Conservation (phyloP, 2,329 filamentous ascomycete species). For the Aspergillus pseudoviridinutans region DNA sequence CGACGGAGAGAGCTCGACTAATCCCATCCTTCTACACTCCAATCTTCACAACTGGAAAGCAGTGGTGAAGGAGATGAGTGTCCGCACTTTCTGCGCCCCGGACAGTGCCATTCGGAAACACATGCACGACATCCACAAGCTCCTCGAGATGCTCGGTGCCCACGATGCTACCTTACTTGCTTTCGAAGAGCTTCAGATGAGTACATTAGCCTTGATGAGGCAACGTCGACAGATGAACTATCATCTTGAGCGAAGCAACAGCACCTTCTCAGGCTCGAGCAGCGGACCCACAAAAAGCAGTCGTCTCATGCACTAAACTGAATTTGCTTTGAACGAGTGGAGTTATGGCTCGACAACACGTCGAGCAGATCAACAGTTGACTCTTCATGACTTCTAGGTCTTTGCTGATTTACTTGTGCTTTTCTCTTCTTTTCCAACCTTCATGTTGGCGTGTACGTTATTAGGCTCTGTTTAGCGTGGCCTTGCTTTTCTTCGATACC, state of each 20-base stretch:
- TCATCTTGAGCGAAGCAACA: constrained; percentile 9
- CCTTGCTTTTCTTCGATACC: background rate
- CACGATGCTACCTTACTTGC: constrained; percentile 34
- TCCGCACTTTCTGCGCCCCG: constrained; percentile 49
- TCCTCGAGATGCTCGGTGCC: constrained; percentile 49
- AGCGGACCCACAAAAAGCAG: background rate
- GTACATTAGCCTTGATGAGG: constrained; percentile 31
- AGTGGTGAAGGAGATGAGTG: constrained; percentile 44
- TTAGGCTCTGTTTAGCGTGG: background rate
- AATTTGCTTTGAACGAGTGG: background rate
- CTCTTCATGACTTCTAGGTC: background rate
- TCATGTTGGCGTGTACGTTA: background rate
- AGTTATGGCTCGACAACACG: background rate
- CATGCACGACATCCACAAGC: constrained; percentile 45
- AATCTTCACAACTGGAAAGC: constrained; percentile 49
- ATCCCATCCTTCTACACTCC: constrained; percentile 40
- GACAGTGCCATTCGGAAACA: constrained; percentile 49
- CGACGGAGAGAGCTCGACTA: constrained; percentile 39
- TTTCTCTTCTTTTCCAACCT: background rate
- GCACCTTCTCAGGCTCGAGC: constrained; percentile 2
- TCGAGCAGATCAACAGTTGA: background rate
- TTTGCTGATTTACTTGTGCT: background rate
- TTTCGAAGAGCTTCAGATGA: constrained; percentile 37
- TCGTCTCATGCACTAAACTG: background rate
- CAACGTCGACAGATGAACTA: constrained; percentile 23